Evolutionary conservation across 108 stramenopile genomes (phyloP), one percentile per base, ranked within the genome.

Genomic region (Cyclotella sp.): DNA sequence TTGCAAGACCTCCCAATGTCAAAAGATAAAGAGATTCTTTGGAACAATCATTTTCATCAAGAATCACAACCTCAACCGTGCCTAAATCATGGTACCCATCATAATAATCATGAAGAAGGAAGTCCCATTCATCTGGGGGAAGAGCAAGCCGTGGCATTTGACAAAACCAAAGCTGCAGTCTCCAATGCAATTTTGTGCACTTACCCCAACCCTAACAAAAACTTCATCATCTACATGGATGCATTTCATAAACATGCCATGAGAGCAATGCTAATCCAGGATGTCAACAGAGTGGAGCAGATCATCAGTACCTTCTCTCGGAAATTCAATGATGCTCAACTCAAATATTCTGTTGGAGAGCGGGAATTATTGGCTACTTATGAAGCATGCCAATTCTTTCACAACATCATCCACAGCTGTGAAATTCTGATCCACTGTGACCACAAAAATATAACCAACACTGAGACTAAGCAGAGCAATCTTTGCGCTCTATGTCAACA

Each of bases 141-240:
- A n/a, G n/a, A n/a, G n/a, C n/a, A n/a, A n/a, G n/a, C n/a, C n/a
- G n/a, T n/a, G n/a, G n/a, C n/a, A n/a, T n/a, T n/a, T n/a, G n/a
- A n/a, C n/a, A n/a, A n/a, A n/a, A n/a, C n/a, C n/a, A 76, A 68
- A 19, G 24, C 68, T 18, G 6, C 1, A 12, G 55, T 76, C 0
- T 15, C 46, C 8, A 63, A 76, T 12, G 46, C 43, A 0, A 61
- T 76, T 19, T 29, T 76, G 18, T 34, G 63, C 0, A 42, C 34
- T 21, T 86, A 84, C 42, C 88, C 85, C 0, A 71, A 88, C 52
- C 63, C 63, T 8, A 64, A 45, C 57, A 24, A 79, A 59, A 54
- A 70, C 12, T 85, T 85, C 52, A 58, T 49, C 40, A 76, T 88
- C 19, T 69, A 83, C 53, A 74, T 82, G 5, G 87, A 88, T 45